phyloP scores from a whole-genome alignment of 164 flowering plant genomes.

The Chimonanthus salicifolius region DNA sequence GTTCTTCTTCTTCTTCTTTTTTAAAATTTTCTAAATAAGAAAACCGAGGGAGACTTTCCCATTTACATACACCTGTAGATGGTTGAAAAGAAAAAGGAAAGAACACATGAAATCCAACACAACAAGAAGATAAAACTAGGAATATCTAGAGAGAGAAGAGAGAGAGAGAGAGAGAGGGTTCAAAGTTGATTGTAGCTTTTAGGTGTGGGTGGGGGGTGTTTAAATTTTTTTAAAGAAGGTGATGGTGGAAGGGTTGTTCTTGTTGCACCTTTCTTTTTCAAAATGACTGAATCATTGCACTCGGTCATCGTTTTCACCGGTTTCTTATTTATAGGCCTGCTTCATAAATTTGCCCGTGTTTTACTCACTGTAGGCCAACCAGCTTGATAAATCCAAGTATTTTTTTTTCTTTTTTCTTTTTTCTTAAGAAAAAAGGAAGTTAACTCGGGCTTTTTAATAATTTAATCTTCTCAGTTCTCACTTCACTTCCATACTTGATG shows the following conservation, averaged over 20 bases:
- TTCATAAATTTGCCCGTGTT: neutral
- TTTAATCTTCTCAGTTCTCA: no score
- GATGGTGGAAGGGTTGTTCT: slow-evolving; percentile 4
- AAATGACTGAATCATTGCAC: neutral
- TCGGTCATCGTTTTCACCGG: neutral
- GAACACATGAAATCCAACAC: neutral
- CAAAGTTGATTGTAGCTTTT: neutral
- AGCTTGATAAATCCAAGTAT: neutral
- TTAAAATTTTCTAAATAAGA: neutral
- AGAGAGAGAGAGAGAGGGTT: neutral
- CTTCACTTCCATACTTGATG: no score
- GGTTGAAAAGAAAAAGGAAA: neutral
- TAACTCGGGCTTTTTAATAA: no score
- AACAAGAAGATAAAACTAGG: neutral
- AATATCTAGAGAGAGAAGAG: neutral
- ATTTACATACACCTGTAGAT: neutral
- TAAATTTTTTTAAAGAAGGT: neutral
- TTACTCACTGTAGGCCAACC: neutral
- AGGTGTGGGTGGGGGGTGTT: neutral
- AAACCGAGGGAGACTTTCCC: neutral
- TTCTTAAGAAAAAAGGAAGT: no score
- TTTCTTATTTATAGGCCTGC: neutral
- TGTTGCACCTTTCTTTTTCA: slow-evolving; percentile 2
- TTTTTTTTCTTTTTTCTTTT: neutral
- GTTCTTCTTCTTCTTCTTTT: no score